Conservation (phyloP, 208 protist genomes). For the Zelonia costaricensis region DNA sequence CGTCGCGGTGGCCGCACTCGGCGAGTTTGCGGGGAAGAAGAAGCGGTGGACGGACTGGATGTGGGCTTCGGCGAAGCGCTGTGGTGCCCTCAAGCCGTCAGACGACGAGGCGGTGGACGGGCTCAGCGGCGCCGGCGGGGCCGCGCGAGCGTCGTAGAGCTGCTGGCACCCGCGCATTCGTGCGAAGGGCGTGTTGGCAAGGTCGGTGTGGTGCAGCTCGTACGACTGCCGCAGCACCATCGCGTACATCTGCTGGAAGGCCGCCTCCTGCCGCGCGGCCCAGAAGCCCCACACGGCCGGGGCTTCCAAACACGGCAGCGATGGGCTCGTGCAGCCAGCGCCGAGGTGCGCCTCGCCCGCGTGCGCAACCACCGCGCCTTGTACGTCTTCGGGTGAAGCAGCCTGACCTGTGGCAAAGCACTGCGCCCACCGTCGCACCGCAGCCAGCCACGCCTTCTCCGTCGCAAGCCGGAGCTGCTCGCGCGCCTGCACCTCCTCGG, state of each 20-base stretch:
- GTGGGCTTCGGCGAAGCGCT: background rate
- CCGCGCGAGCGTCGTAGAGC: constrained; percentile 13
- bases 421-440: constrained; percentile 31
- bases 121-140: background rate
- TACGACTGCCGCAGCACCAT: constrained; percentile 20
- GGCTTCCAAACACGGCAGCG: background rate
- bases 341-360: too few species aligned
- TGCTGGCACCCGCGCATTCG: constrained; percentile 4
- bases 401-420: background rate
- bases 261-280: background rate
- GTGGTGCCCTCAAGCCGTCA: too few species aligned
- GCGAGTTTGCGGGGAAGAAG: constrained; percentile 9
- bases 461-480: constrained; percentile 26
- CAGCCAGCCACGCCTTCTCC: constrained; percentile 24
- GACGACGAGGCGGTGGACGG: background rate
- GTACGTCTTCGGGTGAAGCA: background rate
- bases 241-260: constrained; percentile 25
- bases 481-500: constrained; percentile 34
- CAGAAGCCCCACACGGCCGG: constrained; percentile 16
- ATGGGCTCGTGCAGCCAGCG: too few species aligned
- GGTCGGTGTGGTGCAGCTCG: constrained; percentile 16
- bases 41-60: constrained; percentile 2
- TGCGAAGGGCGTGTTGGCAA: constrained; percentile 40
- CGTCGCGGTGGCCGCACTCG: background rate
- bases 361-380: too few species aligned